These are phyloP conservation scores for Penicillium sp. DNA, from an alignment of 2,329 filamentous ascomycete genomes.

Conservation along the genomic window DNA sequence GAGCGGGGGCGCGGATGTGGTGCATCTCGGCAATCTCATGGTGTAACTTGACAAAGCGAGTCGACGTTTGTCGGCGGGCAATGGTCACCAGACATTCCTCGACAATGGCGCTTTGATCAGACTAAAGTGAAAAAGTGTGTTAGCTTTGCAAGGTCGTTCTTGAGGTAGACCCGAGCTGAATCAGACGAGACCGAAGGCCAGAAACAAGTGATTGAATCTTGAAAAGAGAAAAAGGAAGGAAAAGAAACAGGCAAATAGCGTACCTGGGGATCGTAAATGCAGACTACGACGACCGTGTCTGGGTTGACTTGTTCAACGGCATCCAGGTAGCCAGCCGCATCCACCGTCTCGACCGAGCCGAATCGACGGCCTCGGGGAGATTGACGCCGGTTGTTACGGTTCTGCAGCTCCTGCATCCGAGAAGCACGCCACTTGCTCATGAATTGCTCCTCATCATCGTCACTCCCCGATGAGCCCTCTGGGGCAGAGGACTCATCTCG, in stretches of 20 bases:
- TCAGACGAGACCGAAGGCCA: too few relatives aligned
- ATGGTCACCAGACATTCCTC: conserved; percentile 72
- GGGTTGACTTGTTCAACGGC: conserved; percentile 82
- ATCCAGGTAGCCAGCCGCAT: conserved; percentile 89
- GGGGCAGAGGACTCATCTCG: conserved; percentile 21
- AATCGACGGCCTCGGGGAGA: conserved; percentile 74
- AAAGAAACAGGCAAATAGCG: conserved; percentile 25
- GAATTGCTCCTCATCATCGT: conserved; percentile 72
- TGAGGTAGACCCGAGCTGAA: too few relatives aligned
- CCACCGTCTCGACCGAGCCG: conserved; percentile 74
- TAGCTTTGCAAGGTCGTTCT: too few relatives aligned
- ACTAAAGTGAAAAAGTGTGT: conserved; percentile 49
- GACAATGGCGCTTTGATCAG: conserved; percentile 69
- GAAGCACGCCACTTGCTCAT: conserved; percentile 79
- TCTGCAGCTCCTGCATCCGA: conserved; percentile 70
- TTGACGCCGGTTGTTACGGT: conserved; percentile 58
- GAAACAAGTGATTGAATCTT: too few relatives aligned
- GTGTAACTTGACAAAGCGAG: conserved; percentile 86
- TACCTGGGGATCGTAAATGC: conserved; percentile 85
- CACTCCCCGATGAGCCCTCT: conserved; percentile 33
- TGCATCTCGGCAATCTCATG: conserved; percentile 93
- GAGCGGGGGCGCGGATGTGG: conserved; percentile 74
- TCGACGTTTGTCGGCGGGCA: conserved; percentile 62
- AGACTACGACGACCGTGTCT: conserved; percentile 83
- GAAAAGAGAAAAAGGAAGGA: not conserved